Conservation (phyloP, 352 stramenopile genomes). For the Globisporangium ultimum region DNA sequence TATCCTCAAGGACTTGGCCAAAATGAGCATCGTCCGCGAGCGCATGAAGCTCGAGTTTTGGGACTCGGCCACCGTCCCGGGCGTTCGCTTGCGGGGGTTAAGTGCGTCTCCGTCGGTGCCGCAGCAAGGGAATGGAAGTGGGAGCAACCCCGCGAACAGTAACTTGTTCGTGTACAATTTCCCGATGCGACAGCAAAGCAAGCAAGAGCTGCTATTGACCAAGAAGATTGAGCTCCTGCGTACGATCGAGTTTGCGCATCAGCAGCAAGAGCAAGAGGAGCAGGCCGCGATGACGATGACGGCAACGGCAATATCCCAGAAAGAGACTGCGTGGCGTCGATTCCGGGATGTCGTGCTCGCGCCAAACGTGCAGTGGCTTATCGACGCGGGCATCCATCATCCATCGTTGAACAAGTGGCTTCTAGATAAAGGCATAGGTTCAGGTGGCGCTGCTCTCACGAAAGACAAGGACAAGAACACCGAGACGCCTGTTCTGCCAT, state of each 20-base stretch:
- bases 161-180: slow-evolving; percentile 77
- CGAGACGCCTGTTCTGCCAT: neutral
- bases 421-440: slow-evolving; percentile 23
- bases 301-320: neutral
- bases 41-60: slow-evolving; percentile 91
- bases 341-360: slow-evolving; percentile 51
- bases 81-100: slow-evolving; percentile 57
- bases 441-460: neutral
- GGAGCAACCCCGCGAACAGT: neutral
- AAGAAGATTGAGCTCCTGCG: slow-evolving; percentile 62
- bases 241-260: slow-evolving; percentile 59
- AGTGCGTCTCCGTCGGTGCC: slow-evolving; percentile 14
- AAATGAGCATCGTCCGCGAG: slow-evolving; percentile 74
- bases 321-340: slow-evolving; percentile 20
- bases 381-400: slow-evolving; percentile 44
- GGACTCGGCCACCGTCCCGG: slow-evolving; percentile 76
- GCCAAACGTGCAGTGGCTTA: slow-evolving; percentile 51
- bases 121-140: slow-evolving; percentile 1
- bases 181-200: slow-evolving; percentile 56
- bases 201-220: slow-evolving; percentile 41
- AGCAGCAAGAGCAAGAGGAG: slow-evolving; percentile 34
- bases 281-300: slow-evolving; percentile 9
- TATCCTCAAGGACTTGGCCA: slow-evolving; percentile 67
- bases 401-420: slow-evolving; percentile 34
- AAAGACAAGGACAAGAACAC: neutral